Evolutionary conservation across 208 protist genomes (phyloP).

Genomic region (Phytomonas sp.): DNA sequence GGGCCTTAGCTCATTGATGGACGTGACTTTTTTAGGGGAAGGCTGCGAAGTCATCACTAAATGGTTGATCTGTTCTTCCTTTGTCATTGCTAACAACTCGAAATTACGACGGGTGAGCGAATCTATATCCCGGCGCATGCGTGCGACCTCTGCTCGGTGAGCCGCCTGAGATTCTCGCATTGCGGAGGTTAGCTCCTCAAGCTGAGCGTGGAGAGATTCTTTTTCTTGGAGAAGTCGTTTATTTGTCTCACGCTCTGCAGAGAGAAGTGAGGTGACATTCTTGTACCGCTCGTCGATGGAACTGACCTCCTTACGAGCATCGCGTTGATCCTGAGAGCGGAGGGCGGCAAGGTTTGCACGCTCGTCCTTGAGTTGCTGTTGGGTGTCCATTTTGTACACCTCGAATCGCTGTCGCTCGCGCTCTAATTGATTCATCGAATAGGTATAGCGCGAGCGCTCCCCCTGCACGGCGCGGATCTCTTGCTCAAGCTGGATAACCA

Average conservation of each 20-base stretch:
- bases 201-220: slow-evolving; percentile 61
- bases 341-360: slow-evolving; percentile 32
- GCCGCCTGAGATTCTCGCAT: slow-evolving; percentile 58
- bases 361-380: slow-evolving; percentile 69
- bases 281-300: slow-evolving; percentile 66
- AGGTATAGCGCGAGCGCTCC: slow-evolving; percentile 60
- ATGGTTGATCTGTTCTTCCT: slow-evolving; percentile 51
- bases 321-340: slow-evolving; percentile 36
- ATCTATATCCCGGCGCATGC: slow-evolving; percentile 75
- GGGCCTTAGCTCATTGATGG: background rate
- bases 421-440: slow-evolving; percentile 53
- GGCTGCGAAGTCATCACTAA: background rate
- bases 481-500: slow-evolving; percentile 66
- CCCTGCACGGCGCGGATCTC: slow-evolving; percentile 69
- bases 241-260: slow-evolving; percentile 65
- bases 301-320: slow-evolving; percentile 53
- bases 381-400: slow-evolving; percentile 31
- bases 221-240: slow-evolving; percentile 64
- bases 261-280: slow-evolving; percentile 52
- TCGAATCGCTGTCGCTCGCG: slow-evolving; percentile 77
- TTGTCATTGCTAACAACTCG: slow-evolving; percentile 67
- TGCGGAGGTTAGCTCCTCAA: slow-evolving; percentile 64
- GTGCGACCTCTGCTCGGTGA: slow-evolving; percentile 62
- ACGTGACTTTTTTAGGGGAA: background rate
- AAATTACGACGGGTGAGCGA: slow-evolving; percentile 76